These are phyloP conservation scores for Globisporangium echinulatum DNA, from an alignment of 352 stramenopile genomes.

Conservation along the genomic window DNA sequence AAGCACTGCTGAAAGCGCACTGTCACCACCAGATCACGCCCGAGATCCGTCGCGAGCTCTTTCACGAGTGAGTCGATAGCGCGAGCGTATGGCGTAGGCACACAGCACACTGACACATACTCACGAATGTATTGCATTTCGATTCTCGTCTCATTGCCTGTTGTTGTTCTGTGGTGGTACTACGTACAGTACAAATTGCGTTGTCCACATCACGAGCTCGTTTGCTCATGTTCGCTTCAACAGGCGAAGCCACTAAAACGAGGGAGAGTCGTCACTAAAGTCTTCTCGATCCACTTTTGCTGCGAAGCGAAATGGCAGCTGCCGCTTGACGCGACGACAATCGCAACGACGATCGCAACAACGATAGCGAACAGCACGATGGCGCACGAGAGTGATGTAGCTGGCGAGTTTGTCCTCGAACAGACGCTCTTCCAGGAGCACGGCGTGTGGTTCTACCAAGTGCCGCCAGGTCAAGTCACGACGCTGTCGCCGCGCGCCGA, in stretches of 20 bases:
- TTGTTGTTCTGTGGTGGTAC: not conserved
- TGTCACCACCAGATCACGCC: constrained; percentile 98
- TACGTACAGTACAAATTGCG: not conserved
- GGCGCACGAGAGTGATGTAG: not conserved
- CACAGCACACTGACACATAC: not conserved
- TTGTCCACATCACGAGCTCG: no score
- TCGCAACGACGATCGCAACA: not conserved
- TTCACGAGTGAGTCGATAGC: constrained; percentile 33
- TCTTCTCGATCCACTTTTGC: not conserved
- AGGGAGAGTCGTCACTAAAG: no score
- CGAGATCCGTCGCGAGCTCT: constrained; percentile 97
- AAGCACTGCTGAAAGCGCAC: constrained; percentile 87
- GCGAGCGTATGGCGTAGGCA: not conserved
- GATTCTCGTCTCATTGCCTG: not conserved
- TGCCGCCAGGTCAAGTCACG: constrained; percentile 56
- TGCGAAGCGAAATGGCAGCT: no score
- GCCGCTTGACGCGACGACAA: not conserved
- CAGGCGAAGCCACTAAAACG: no score
- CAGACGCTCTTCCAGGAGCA: constrained; percentile 70
- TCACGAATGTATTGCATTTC: not conserved
- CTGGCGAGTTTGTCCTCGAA: constrained; percentile 45
- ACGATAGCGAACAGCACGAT: not conserved
- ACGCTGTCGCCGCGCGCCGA: constrained; percentile 73
- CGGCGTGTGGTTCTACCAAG: constrained; percentile 84
- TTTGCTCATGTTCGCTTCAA: no score